A percentile compares a stretch with the other conserved stretches of the same genome.
Evolutionary conservation across 768 basidiomycete genomes (phyloP).

Genomic region (Daedalea quercina): DNA sequence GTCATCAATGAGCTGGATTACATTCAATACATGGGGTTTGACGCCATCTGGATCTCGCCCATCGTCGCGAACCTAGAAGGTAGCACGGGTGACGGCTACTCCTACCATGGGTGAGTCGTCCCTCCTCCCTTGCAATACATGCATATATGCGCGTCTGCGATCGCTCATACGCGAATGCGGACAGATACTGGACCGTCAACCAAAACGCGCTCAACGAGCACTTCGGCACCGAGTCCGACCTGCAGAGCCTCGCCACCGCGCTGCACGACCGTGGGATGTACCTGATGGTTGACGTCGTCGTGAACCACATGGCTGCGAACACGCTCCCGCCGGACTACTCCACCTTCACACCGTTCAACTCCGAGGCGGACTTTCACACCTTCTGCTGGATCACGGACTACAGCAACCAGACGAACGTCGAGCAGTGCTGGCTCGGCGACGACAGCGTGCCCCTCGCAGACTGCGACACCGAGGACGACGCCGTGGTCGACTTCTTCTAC

Average conservation of each 20-base stretch:
- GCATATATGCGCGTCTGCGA: too few species aligned
- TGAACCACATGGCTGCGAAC: conserved; percentile 51
- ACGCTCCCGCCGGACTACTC: conserved; percentile 17
- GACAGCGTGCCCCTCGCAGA: conserved; percentile 44
- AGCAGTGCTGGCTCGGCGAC: conserved; percentile 62
- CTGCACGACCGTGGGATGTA: conserved; percentile 49
- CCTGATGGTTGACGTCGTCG: conserved; percentile 59
- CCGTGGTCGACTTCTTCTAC: conserved; percentile 36
- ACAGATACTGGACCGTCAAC: conserved; percentile 46
- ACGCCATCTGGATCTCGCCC: conserved; percentile 54
- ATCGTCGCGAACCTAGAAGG: conserved; percentile 43
- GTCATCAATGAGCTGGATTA: conserved; percentile 52
- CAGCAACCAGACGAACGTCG: conserved; percentile 39
- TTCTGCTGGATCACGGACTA: conserved; percentile 37
- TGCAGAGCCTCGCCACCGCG: conserved; percentile 39
- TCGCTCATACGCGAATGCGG: too few species aligned
- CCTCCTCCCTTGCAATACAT: background rate
- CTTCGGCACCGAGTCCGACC: conserved; percentile 46
- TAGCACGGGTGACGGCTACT: conserved; percentile 42
- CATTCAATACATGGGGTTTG: conserved; percentile 57
- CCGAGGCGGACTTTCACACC: conserved; percentile 31
- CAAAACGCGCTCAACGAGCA: conserved; percentile 41
- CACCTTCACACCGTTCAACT: conserved; percentile 26
- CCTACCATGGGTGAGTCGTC: conserved; percentile 43
- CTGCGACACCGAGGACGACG: conserved; percentile 44